Base-by-base conservation (phyloP, 495 filamentous ascomycete genomes). In the Sordaria brevicollis region DNA sequence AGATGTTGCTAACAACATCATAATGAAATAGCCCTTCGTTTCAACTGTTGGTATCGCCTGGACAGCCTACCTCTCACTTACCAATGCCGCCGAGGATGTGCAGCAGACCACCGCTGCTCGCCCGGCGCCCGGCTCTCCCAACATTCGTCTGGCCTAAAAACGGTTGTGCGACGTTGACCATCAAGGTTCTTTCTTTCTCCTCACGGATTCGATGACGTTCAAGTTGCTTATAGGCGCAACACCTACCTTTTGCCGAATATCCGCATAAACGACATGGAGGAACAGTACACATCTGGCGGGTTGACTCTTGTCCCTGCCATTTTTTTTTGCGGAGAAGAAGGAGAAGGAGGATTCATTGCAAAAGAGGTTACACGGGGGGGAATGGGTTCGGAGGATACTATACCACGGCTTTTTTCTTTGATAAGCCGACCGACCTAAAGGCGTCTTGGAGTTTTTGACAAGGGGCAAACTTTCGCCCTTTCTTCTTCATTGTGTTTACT, bases 21-120 rank as follows among this genome's bases (percentile, higher is more conserved):
- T 68, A 2, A 13, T 57, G 19, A 65, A 33, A 39, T 71, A 98
- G 95, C 96, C 96, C 2, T 97, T 99, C 77, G 96, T 97, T 13
- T 97, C 94, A 4, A 94, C 92, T 33, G 82, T 99, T 69, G 96
- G 96, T 85, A 97, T 99, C 73, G 93, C 93, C 65, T 99, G 96
- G 96, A 99, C 96, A n/a, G 94, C 93, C 29, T 99, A 97, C 78
- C 88, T 99, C 33, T 97, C 94, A 0, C 86, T 99, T 5, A 95
- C 92, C 68, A 99, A 98, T 78, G 91, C 94, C 33, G 81, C 94
- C 0, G 93, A 94, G 66, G 90, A 96, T 34, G 71, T 36, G 69
- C 37, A 68, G 19, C 66, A 62, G 31, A 67, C 19, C 8, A 67
- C 38, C 34, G 65, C 72, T 17, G 68, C 71, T 38, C 71, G 62